These are phyloP conservation scores for Salix brachista DNA, from an alignment of 345 rosid species.

Conservation along the genomic window DNA sequence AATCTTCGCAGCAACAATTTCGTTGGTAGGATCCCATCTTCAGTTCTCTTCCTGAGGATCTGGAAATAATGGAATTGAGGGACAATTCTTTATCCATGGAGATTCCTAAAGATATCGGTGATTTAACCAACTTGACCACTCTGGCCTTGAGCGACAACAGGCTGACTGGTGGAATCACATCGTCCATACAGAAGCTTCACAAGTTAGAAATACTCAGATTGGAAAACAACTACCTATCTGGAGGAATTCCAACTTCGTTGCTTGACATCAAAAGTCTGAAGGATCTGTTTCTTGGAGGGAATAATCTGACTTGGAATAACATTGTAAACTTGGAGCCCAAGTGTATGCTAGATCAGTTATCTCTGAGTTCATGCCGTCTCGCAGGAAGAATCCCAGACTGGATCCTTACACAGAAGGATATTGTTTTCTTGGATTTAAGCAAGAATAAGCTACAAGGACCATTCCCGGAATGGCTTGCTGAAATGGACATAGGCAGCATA, in stretches of 20 bases:
- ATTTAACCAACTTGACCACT: slow-evolving; percentile 23
- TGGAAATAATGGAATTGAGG: slow-evolving; percentile 23
- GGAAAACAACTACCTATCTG: slow-evolving; percentile 28
- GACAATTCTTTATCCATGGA: slow-evolving; percentile 22
- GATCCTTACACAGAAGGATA: slow-evolving; percentile 36
- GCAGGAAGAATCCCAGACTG: slow-evolving; percentile 37
- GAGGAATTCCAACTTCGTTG: slow-evolving; percentile 42
- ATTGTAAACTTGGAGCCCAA: slow-evolving; percentile 17
- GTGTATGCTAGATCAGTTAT: slow-evolving; percentile 28
- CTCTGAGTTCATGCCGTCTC: slow-evolving; percentile 38
- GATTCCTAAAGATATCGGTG: slow-evolving; percentile 31
- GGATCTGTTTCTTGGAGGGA: slow-evolving; percentile 34
- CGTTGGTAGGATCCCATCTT: slow-evolving; percentile 22
- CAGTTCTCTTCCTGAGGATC: slow-evolving; percentile 10
- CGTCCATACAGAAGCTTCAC: slow-evolving; percentile 25
- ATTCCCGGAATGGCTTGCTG: slow-evolving; percentile 37
- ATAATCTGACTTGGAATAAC: slow-evolving; percentile 40
- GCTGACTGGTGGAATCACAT: slow-evolving; percentile 35
- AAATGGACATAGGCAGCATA: slow-evolving; percentile 22
- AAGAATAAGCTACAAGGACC: slow-evolving; percentile 37
- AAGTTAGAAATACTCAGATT: slow-evolving; percentile 29
- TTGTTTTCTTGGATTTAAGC: slow-evolving; percentile 35
- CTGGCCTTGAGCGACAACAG: slow-evolving; percentile 24
- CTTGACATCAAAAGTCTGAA: slow-evolving; percentile 28
- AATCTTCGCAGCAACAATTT: slow-evolving; percentile 18